These are phyloP conservation scores for Tulasnella sp. DNA, from an alignment of 768 basidiomycete species.

Conservation along the genomic window DNA sequence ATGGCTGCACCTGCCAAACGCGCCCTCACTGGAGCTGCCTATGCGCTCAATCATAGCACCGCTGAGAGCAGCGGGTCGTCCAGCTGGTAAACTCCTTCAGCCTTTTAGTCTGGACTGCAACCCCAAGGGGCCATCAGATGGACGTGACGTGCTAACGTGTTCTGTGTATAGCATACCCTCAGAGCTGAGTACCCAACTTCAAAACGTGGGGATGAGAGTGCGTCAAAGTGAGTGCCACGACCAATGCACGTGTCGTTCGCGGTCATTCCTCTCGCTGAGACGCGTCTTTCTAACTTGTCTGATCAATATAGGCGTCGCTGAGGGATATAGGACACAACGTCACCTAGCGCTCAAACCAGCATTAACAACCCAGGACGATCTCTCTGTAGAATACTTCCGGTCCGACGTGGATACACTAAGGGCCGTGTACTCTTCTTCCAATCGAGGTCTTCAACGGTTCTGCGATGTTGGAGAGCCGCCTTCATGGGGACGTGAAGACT, in stretches of 20 bases:
- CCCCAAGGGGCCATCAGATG: too few relatives aligned
- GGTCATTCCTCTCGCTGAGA: background rate
- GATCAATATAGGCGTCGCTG: background rate
- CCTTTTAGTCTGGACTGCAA: background rate
- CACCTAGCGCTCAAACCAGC: background rate
- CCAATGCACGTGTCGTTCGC: background rate
- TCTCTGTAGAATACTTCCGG: background rate
- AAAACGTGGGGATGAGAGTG: conserved; percentile 3
- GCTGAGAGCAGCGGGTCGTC: background rate
- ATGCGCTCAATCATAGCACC: background rate
- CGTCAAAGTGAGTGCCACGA: conserved; percentile 2
- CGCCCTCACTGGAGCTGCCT: conserved; percentile 1
- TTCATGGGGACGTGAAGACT: conserved; percentile 1
- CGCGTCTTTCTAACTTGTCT: background rate
- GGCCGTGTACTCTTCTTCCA: background rate
- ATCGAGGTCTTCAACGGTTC: background rate
- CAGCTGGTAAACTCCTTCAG: conserved; percentile 3
- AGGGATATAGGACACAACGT: conserved; percentile 12
- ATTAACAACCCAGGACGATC: background rate
- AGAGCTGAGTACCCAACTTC: background rate
- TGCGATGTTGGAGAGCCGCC: conserved; percentile 4
- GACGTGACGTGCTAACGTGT: background rate
- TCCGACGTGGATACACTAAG: conserved; percentile 5
- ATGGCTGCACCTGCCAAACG: conserved; percentile 4
- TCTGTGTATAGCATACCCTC: background rate